Base-by-base conservation (phyloP, 2,329 filamentous ascomycete genomes). In the Talaromyces verruculosus region DNA sequence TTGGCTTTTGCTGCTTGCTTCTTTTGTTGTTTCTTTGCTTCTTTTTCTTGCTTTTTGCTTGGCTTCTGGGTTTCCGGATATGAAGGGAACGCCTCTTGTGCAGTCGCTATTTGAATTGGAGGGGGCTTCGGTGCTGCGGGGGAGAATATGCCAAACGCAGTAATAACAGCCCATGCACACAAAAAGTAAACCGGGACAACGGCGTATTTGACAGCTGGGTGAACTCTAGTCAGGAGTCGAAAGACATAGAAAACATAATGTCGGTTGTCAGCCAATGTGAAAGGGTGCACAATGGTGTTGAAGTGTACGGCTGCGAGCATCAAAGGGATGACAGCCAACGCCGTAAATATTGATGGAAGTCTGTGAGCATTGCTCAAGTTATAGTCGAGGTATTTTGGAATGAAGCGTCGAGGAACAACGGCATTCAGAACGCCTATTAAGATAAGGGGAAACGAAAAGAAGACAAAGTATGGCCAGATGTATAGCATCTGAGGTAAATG, bases 191-290 rank as follows among this genome's bases (percentile, higher is more conserved):
- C 80, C 0, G 89, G 83, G 0, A 89, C 85, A 1, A 91, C 88
- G 0, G 84, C 77, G 71, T 92, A 93, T 41, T 89, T 89, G 61
- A 92, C 78, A 19, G 82, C 78, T 1, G 83, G 81, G 49, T 91
- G 86, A 5, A 84, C 84, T 2, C 90, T 85, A 43, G 98, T 89
- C 5, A 90, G 89, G 72, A 93, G 88, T 1, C 93, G 89, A 82
- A 99, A 99, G 67, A 96, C 83, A 80, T 99, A 99, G 78, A 99
- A 99, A 76, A 96, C 90, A 81, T 97, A 99, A 77, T 99, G 95
- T 2, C 95, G 85, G 77, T 99, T 99, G 78, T 99, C 95, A 39
- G 95, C 95, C 0, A 98, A 85, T 0, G 93, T 97, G 76, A 98
- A 99, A 0, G 95, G 94, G 74, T 99, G 95, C 51, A 98, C 87